Conservation (phyloP, 441 rosid species). For the Breynia disticha region DNA sequence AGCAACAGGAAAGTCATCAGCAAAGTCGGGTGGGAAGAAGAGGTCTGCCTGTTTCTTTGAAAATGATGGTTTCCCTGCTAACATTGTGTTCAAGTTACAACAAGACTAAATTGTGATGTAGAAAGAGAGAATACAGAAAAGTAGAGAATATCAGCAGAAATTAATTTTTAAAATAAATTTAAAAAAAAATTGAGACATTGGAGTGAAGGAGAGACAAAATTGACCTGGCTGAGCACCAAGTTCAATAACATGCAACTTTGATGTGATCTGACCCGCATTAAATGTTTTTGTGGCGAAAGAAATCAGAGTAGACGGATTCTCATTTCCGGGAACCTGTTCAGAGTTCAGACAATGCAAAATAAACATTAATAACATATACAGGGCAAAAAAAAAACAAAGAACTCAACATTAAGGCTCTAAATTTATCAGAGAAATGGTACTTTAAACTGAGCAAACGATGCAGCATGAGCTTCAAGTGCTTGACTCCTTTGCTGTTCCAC, state of each 20-base stretch:
- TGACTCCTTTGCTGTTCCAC: constrained; percentile 99
- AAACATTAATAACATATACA: background rate
- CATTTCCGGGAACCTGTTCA: constrained; percentile 87
- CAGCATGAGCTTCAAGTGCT: constrained; percentile 99
- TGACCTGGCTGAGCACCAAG: constrained; percentile 99
- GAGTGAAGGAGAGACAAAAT: constrained; percentile 13
- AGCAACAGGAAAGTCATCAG: constrained; percentile 98
- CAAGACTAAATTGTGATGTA: background rate
- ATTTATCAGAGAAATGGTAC: constrained; percentile 20
- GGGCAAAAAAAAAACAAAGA: background rate
- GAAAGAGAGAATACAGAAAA: background rate
- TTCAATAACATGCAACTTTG: constrained; percentile 95
- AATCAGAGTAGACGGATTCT: constrained; percentile 84
- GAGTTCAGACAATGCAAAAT: constrained; percentile 11
- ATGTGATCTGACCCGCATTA: constrained; percentile 88
- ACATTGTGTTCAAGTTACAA: background rate
- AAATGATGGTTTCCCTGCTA: constrained; percentile 84
- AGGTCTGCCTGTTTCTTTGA: constrained; percentile 98
- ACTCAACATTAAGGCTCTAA: constrained; percentile 6
- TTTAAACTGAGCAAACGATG: constrained; percentile 88
- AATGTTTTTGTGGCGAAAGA: constrained; percentile 79
- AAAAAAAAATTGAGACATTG: constrained; percentile 1
- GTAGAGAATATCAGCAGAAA: background rate
- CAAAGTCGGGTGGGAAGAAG: constrained; percentile 99
- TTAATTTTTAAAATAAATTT: background rate